These are phyloP conservation scores for Globisporangium spinosum DNA, from an alignment of 352 stramenopile species.

Conservation along the genomic window DNA sequence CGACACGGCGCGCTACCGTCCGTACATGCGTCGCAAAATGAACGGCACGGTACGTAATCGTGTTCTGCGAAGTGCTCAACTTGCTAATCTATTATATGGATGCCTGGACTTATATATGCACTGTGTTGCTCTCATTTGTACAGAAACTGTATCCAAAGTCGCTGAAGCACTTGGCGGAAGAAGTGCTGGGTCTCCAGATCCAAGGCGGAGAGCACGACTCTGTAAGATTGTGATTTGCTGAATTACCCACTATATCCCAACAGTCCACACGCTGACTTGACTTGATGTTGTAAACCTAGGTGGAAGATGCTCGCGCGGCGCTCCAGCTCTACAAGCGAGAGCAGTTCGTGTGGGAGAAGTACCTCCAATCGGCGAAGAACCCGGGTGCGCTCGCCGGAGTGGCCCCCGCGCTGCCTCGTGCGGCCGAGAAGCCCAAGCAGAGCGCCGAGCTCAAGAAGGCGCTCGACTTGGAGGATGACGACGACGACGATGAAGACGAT, in stretches of 20 bases:
- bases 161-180: constrained; percentile 68
- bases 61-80: neutral
- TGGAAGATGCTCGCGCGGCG: constrained; percentile 76
- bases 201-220: constrained; percentile 86
- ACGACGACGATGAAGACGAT: constrained; percentile 31
- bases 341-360: constrained; percentile 85
- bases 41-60: constrained; percentile 63
- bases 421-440: constrained; percentile 20
- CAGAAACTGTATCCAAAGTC: constrained; percentile 87
- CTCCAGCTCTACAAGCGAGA: constrained; percentile 81
- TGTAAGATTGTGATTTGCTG: constrained; percentile 26
- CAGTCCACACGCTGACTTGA: neutral
- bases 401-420: constrained; percentile 39
- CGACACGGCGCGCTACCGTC: constrained; percentile 79
- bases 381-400: constrained; percentile 46
- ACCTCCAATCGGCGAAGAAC: constrained; percentile 64
- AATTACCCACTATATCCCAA: no score
- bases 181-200: constrained; percentile 64
- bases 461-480: constrained; percentile 26
- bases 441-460: constrained; percentile 23
- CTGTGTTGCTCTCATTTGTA: constrained; percentile 4
- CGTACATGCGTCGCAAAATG: constrained; percentile 84
- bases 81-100: neutral
- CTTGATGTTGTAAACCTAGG: constrained; percentile 20
- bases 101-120: neutral